Evolutionary conservation across 352 stramenopile species (phyloP), one percentile per base, ranked within the genome.

Genomic region (Pseudoperonospora humuli): DNA sequence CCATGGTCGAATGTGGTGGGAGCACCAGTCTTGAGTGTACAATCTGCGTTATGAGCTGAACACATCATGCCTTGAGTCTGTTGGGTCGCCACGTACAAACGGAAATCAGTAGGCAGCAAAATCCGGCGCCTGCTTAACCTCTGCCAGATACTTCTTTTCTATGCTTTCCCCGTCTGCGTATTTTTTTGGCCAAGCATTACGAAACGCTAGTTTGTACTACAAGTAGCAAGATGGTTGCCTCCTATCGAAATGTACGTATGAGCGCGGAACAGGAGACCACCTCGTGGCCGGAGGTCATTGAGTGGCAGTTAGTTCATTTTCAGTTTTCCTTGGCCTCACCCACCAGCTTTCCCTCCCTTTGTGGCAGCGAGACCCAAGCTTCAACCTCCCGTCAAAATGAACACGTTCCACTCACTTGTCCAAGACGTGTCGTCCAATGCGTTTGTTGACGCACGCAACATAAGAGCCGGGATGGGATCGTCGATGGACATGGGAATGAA

Each of bases 211-310:
- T 27, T 44, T 39, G 11, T 25, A 38, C 23, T 26, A 7, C 23
- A 26, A 26, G 23, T 13, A 20, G 3, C 24, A 17, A n/a, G 44
- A 29, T 10, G 45, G 45, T 55, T 46, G 28, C 13, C 45, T 50
- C 55, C 50, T 39, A 14, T 55, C 51, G 29, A 29, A 50, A 55
- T 60, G 26, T 45, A 46, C 43, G 42, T 58, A 47, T 23, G 53
- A 53, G 53, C 32, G 26, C 19, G 5, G 11, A 9, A 10, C 31
- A 29, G 44, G 38, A n/a, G 15, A 18, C 28, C 37, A 42, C 19
- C 10, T 28, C 11, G 8, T 19, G n/a, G 28, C 28, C 28, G 19
- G n/a, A 43, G 28, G 21, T 11, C n/a, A 21, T 17, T 18, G 31
- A 21, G 15, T 20, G 38, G 11, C 2, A 14, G 13, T 9, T n/a